Conservation (phyloP, 441 rosid genomes). For the Brassica hybrid region DNA sequence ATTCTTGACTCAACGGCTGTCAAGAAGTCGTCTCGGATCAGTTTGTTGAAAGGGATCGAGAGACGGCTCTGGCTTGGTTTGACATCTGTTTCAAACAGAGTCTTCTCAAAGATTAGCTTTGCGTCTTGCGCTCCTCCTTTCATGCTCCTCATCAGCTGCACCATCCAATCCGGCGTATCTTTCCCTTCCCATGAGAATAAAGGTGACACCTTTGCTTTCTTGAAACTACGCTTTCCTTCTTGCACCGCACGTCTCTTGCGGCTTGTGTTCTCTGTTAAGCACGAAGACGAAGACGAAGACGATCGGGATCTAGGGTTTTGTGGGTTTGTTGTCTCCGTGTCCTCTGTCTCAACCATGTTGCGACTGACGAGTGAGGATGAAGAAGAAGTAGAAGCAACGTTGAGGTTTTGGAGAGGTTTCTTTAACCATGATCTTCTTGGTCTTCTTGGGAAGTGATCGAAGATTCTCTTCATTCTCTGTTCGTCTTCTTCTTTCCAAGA, state of each 20-base stretch:
- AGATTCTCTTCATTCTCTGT: neutral
- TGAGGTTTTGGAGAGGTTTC: neutral
- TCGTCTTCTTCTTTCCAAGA: neutral
- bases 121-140: neutral
- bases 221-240: neutral
- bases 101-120: neutral
- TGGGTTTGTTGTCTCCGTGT: neutral
- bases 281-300: neutral
- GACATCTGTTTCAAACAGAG: neutral
- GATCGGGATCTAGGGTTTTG: neutral
- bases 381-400: neutral
- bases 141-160: neutral
- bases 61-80: neutral
- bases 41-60: neutral
- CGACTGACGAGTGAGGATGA: neutral
- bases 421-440: neutral
- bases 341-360: too few species aligned
- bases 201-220: neutral
- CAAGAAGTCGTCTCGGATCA: neutral
- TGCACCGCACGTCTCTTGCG: neutral
- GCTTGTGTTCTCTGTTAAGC: neutral
- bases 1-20: neutral
- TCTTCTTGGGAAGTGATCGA: neutral
- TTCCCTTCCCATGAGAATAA: neutral
- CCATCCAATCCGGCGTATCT: neutral